Base-by-base conservation (phyloP, 345 rosid genomes). In the Ceriops zippeliana region DNA sequence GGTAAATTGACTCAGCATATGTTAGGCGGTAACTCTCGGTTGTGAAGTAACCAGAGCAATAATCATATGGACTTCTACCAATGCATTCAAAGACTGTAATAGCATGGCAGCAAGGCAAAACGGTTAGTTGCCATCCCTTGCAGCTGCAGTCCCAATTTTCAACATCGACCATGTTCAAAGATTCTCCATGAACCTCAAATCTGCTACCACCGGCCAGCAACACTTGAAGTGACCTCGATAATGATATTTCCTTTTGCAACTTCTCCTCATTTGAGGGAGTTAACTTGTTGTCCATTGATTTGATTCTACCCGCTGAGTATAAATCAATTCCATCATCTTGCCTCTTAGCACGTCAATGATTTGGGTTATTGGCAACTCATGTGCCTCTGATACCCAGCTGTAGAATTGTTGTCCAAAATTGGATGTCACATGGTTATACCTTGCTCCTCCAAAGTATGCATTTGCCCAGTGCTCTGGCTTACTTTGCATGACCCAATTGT, bases 391-490 rank as follows among this genome's bases (percentile, higher is more conserved):
- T 6, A 91, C 96, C 98, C 98, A 93, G 71, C 90, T 81, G 69
- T 91, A 93, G 76, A 91, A 91, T 38, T 82, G 82, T 66, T 84
- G 82, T 56, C 96, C 98, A 37, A 91, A 87, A 71, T 80, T 87
- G 32, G 97, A 86, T 62, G 81, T 74, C 87, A 88, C 80, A 63
- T 86, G 90, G 78, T 84, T 82, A 76, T 93, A 93, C 77, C 98
- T 86, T 61, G 88, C 89, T 53, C 98, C 97, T 47, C 73, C 79
- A 72, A 91, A 93, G 74, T 84, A 80, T 1, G 89, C 87, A 80
- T 81, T 91, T 22, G 98, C 97, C 98, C 98, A 93, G 71, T 89
- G 95, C 59, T 86, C 87, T 11, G 97, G 98, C 69, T 91, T 97
- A 60, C 91, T 89, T 68, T 85, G 87, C 68, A 85, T 58, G 59